Evolutionary conservation across 2,329 filamentous ascomycete species (phyloP).

Genomic region (Sporothrix sp.): DNA sequence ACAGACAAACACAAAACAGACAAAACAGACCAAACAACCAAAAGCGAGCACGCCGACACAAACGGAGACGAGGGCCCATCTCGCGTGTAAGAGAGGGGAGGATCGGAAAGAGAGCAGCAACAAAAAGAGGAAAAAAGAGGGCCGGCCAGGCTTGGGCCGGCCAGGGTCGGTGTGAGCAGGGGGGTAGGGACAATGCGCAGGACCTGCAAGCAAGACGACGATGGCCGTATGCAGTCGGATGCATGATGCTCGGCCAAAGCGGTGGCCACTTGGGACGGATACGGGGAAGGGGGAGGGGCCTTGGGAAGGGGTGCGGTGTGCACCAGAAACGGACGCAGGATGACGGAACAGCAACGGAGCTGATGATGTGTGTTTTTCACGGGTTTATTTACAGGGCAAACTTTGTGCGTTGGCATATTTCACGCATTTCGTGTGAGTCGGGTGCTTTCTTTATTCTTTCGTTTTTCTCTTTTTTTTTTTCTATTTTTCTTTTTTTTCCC

Average conservation of each 20-base stretch:
- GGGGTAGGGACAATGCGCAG: neutral
- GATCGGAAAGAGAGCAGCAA: constrained; percentile 23
- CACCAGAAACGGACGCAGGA: neutral
- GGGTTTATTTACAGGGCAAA: too few species aligned
- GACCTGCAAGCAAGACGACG: neutral
- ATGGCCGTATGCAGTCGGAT: constrained; percentile 21
- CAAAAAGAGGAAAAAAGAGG: constrained; percentile 18
- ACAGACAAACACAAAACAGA: constrained; percentile 6
- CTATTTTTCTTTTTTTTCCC: neutral
- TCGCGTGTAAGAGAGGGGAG: constrained; percentile 13
- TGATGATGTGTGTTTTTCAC: neutral
- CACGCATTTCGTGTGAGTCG: neutral
- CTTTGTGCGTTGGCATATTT: too few species aligned
- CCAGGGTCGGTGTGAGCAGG: neutral
- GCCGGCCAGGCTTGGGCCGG: neutral
- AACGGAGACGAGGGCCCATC: neutral
- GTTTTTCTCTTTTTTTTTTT: neutral
- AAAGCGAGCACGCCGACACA: neutral
- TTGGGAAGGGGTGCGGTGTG: neutral
- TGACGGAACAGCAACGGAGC: neutral
- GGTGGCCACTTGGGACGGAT: constrained; percentile 25
- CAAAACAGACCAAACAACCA: constrained; percentile 15
- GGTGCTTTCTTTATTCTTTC: neutral
- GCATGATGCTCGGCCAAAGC: constrained; percentile 29
- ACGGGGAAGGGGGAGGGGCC: constrained; percentile 7